Conservation (phyloP, 495 filamentous ascomycete genomes). For the Xanthoparmelia taractica region DNA sequence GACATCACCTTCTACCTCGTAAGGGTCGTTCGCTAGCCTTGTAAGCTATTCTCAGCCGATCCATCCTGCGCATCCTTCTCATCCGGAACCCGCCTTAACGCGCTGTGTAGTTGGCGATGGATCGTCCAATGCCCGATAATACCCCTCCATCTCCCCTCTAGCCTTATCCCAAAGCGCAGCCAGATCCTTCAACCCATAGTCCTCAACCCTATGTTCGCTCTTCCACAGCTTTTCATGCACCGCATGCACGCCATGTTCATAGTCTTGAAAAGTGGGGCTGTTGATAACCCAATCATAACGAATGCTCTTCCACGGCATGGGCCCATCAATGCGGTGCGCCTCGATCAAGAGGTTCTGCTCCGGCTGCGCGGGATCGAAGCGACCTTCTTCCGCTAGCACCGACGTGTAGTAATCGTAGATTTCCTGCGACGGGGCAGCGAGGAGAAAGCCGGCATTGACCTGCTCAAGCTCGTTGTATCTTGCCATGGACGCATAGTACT, state of each 20-base stretch:
- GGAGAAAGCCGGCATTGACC: not conserved
- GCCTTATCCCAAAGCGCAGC: not conserved
- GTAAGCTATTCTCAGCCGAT: not conserved
- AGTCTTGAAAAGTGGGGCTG: not conserved
- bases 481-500: not conserved
- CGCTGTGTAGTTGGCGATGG: not conserved
- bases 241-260: not conserved
- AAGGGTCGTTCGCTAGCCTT: too few species aligned
- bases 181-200: not conserved
- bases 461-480: not conserved
- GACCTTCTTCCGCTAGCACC: not conserved
- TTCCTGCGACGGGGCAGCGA: not conserved
- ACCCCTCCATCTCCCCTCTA: not conserved
- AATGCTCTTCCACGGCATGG: not conserved
- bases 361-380: not conserved
- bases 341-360: not conserved
- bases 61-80: not conserved
- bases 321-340: not conserved
- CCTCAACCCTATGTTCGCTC: not conserved
- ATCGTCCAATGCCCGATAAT: not conserved
- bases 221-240: not conserved
- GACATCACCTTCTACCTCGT: too few species aligned
- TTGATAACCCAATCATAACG: not conserved
- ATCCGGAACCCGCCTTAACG: not conserved
- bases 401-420: constrained; percentile 1